Evolutionary conservation across 805 yeast species (phyloP), one percentile per base, ranked within the genome.

Genomic region (Schwanniomyces pseudopolymorphus): DNA sequence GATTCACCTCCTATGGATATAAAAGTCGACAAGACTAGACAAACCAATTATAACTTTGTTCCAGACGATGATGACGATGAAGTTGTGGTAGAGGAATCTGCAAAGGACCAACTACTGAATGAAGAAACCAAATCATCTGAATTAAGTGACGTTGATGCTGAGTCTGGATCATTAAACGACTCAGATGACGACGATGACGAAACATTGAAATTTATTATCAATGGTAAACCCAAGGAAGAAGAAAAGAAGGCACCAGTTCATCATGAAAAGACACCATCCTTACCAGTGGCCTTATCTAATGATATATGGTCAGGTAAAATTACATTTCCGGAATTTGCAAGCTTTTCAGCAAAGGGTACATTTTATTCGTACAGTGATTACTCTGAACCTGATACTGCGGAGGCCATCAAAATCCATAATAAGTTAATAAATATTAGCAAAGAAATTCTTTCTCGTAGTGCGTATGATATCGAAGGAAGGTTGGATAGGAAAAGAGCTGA

Each of bases 391-490:
- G 26, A 37, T 5, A 46, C 50, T 5, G 56, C 57, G 31, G 40
- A 48, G 44, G 46, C 57, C 40, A 52, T 51, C n/a, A 48, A 33
- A n/a, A 46, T 54, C 43, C 56, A 57, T 50, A 58, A 63, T 58
- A 44, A 60, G 51, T 54, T 61, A 58, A 41, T 60, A 53, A 58
- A 57, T 37, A 52, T 58, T 40, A 52, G 63, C 48, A 59, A 58
- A 41, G 68, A 67, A 36, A 57, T 77, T 4, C 61, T 66, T 46
- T 45, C 50, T 27, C 46, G 52, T 16, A 42, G 57, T 36, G 53
- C 63, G 28, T 62, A 83, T 52, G 67, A 67, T 25, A 65, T 87
- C 39, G 84, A 80, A 49, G 96, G 96, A 3, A 72, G 89, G 45
- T 69, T 89, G 39, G 83, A 79, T 55, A 57, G 69, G 3, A 45